Conservation (phyloP, 495 filamentous ascomycete species). For the Peziza echinospora region DNA sequence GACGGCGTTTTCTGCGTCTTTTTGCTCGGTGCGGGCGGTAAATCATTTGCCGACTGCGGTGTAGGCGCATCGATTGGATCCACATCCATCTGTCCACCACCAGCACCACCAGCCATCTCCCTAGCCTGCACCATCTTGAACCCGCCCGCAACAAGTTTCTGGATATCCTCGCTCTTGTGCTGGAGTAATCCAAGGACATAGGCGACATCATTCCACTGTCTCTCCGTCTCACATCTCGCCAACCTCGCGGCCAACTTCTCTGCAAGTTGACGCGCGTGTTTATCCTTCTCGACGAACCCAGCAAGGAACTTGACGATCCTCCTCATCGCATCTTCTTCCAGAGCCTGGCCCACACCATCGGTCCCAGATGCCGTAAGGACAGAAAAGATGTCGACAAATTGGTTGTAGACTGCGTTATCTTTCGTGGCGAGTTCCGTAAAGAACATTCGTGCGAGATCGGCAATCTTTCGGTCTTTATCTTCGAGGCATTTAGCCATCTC, state of each 20-base stretch:
- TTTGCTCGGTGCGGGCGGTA: too few relatives aligned
- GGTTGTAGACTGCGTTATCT: conserved; percentile 97
- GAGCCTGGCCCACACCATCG: conserved; percentile 21
- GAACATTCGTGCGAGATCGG: conserved; percentile 91
- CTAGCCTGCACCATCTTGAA: conserved; percentile 57
- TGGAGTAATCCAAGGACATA: conserved; percentile 73
- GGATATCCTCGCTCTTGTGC: conserved; percentile 96
- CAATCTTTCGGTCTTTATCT: conserved; percentile 78
- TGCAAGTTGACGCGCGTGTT: conserved; percentile 88
- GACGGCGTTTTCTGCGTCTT: too few relatives aligned
- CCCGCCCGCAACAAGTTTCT: conserved; percentile 57
- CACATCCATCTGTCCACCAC: too few relatives aligned
- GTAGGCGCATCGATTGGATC: too few relatives aligned
- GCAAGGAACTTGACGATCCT: conserved; percentile 81
- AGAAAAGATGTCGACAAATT: conserved; percentile 98
- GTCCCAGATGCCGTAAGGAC: conserved; percentile 50
- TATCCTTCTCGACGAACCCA: conserved; percentile 97
- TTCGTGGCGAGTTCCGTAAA: conserved; percentile 93
- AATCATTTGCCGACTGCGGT: too few relatives aligned
- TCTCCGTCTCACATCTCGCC: conserved; percentile 66
- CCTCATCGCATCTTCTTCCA: conserved; percentile 66
- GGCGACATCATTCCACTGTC: conserved; percentile 92
- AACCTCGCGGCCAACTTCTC: conserved; percentile 82
- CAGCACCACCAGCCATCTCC: too few relatives aligned
- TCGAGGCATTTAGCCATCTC: conserved; percentile 99